phyloP scores from a whole-genome alignment of 805 yeast species.

The Hanseniaspora vineae region DNA sequence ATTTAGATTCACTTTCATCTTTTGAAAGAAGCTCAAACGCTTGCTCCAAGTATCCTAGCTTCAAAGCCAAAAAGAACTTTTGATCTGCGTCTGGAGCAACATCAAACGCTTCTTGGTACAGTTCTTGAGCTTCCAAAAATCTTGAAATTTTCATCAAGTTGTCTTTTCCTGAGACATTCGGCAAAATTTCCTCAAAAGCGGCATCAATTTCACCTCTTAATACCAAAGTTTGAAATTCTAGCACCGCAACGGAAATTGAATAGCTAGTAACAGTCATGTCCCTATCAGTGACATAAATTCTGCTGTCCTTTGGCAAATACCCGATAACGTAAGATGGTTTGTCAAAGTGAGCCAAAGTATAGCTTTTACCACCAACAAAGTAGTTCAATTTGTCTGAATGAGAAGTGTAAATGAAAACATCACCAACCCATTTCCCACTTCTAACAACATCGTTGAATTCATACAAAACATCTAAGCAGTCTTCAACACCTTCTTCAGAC shows the following conservation, averaged over 20 bases:
- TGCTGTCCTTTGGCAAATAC: constrained; percentile 80
- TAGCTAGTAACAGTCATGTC: constrained; percentile 74
- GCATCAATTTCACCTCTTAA: constrained; percentile 88
- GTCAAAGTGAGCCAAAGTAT: constrained; percentile 87
- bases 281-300: constrained; percentile 83
- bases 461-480: constrained; percentile 69
- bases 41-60: constrained; percentile 54
- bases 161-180: constrained; percentile 44
- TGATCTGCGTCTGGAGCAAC: constrained; percentile 83
- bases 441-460: constrained; percentile 72
- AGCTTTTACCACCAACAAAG: constrained; percentile 86
- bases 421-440: constrained; percentile 95
- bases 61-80: constrained; percentile 77
- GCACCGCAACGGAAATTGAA: constrained; percentile 68
- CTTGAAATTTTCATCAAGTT: constrained; percentile 73
- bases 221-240: constrained; percentile 92
- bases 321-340: constrained; percentile 78
- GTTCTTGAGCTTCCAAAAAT: constrained; percentile 89
- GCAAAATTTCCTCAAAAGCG: constrained; percentile 47
- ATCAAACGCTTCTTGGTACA: constrained; percentile 66
- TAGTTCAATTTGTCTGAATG: constrained; percentile 79
- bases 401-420: constrained; percentile 88
- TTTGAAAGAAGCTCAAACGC: constrained; percentile 56
- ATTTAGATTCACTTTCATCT: constrained; percentile 51
- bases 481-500: constrained; percentile 81